Percentiles rank a stretch among this genome's conserved stretches.
phyloP scores from a whole-genome alignment of 1,139 yeast species.

The Groenewaldozyma auringiensis region DNA sequence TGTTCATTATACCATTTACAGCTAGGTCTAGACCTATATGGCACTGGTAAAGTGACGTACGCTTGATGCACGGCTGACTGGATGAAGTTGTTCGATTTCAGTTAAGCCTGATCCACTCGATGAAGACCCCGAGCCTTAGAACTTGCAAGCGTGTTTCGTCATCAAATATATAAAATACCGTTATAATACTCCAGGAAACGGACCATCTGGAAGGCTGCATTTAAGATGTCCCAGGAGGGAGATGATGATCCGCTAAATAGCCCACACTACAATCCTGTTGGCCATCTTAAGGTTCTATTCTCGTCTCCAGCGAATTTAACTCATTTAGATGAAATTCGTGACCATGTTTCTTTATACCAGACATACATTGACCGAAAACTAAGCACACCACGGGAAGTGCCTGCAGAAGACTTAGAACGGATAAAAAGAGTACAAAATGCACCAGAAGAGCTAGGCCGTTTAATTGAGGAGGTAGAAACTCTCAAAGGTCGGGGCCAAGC shows the following conservation, averaged over 20 bases:
- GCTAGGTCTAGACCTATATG: too few relatives aligned
- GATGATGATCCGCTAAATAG: conserved; percentile 11
- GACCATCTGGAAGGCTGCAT: too few relatives aligned
- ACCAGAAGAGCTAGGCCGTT: conserved; percentile 32
- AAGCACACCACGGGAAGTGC: conserved; percentile 21
- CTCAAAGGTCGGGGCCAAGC: conserved; percentile 44
- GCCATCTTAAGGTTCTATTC: conserved; percentile 35
- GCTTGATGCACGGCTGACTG: too few relatives aligned
- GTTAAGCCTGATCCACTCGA: too few relatives aligned
- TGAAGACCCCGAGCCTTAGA: too few relatives aligned
- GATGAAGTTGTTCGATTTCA: too few relatives aligned
- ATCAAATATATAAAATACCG: too few relatives aligned
- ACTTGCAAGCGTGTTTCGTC: too few relatives aligned
- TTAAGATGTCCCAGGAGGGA: too few relatives aligned
- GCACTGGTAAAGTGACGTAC: too few relatives aligned
- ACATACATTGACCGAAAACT: conserved; percentile 40
- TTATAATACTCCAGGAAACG: too few relatives aligned
- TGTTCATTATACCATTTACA: too few relatives aligned
- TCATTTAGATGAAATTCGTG: conserved; percentile 18
- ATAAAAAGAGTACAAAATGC: conserved; percentile 19
- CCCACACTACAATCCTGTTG: conserved; percentile 34
- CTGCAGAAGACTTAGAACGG: conserved; percentile 27
- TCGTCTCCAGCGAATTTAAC: conserved; percentile 17
- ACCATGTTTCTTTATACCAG: conserved; percentile 38
- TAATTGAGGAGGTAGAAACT: conserved; percentile 35